Percentiles rank a stretch among this genome's conserved stretches.
Evolutionary conservation across 2,329 filamentous ascomycete species (phyloP).

Genomic region (Zymoseptoria ardabiliae): DNA sequence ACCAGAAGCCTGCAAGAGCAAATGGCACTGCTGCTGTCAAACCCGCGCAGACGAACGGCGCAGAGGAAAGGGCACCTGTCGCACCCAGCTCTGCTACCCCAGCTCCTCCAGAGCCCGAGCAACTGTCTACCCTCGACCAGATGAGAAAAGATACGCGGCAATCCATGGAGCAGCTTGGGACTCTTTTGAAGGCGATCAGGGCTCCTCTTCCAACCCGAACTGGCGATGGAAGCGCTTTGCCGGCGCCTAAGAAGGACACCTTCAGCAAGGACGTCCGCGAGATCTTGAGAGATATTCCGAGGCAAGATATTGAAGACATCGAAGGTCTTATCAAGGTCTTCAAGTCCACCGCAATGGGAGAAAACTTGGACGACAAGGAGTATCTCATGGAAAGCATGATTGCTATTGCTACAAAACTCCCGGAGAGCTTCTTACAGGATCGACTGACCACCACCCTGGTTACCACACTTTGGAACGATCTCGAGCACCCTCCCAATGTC

Average conservation of each 20-base stretch:
- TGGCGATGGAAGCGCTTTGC: constrained; percentile 38
- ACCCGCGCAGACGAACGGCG: constrained; percentile 6
- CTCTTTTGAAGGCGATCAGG: constrained; percentile 26
- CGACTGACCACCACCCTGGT: constrained; percentile 39
- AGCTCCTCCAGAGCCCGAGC: constrained; percentile 11
- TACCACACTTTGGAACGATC: constrained; percentile 42
- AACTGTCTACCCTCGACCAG: constrained; percentile 21
- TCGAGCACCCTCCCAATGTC: constrained; percentile 41
- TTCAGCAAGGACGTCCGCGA: constrained; percentile 16
- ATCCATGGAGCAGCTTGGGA: constrained; percentile 23
- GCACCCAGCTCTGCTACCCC: not conserved
- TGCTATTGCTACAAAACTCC: constrained; percentile 36
- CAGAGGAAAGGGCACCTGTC: constrained; percentile 1
- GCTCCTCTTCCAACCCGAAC: constrained; percentile 33
- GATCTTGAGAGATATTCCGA: constrained; percentile 19
- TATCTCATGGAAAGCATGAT: constrained; percentile 56
- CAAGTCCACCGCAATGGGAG: constrained; percentile 35
- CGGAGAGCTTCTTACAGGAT: constrained; percentile 34
- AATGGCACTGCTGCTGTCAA: not conserved
- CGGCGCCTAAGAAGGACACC: constrained; percentile 23
- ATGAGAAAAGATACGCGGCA: constrained; percentile 15
- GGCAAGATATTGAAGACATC: constrained; percentile 21
- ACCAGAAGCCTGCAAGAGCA: not conserved
- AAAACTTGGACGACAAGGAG: constrained; percentile 53
- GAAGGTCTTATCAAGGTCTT: constrained; percentile 34